phyloP scores from a whole-genome alignment of 2,329 filamentous ascomycete genomes.

The Monilinia polystroma region DNA sequence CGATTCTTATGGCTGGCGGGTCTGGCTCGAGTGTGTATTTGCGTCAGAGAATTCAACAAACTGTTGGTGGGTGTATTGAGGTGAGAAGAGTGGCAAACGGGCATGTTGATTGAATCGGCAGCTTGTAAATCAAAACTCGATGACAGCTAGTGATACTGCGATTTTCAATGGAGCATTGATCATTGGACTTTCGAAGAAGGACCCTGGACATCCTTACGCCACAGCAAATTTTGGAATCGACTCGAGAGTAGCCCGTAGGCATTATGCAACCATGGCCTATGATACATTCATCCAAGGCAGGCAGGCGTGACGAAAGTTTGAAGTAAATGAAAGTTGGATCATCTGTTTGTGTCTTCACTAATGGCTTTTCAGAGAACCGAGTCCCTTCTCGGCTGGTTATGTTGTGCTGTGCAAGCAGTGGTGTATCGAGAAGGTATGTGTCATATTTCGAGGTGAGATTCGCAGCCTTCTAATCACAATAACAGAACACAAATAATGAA shows the following conservation, averaged over 20 bases:
- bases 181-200: constrained; percentile 8
- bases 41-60: not conserved
- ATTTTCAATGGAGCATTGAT: constrained; percentile 6
- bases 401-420: constrained; percentile 2
- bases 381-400: not conserved
- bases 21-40: constrained; percentile 20
- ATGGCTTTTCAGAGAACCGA: not conserved
- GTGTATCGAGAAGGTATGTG: constrained; percentile 2
- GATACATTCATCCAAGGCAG: too few species aligned
- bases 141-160: constrained; percentile 1
- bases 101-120: not conserved
- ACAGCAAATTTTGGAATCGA: constrained; percentile 5
- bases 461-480: not conserved
- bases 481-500: not conserved
- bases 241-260: constrained; percentile 1
- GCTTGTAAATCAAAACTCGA: not conserved
- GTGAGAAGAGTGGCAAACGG: constrained; percentile 9
- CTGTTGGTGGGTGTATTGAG: not conserved
- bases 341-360: too few species aligned
- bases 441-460: not conserved
- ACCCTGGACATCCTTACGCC: not conserved
- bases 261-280: not conserved
- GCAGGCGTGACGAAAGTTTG: too few species aligned
- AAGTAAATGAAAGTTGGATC: too few species aligned
- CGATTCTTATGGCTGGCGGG: constrained; percentile 11